phyloP scores from a whole-genome alignment of 2,329 filamentous ascomycete species.

The Botryotinia calthae region DNA sequence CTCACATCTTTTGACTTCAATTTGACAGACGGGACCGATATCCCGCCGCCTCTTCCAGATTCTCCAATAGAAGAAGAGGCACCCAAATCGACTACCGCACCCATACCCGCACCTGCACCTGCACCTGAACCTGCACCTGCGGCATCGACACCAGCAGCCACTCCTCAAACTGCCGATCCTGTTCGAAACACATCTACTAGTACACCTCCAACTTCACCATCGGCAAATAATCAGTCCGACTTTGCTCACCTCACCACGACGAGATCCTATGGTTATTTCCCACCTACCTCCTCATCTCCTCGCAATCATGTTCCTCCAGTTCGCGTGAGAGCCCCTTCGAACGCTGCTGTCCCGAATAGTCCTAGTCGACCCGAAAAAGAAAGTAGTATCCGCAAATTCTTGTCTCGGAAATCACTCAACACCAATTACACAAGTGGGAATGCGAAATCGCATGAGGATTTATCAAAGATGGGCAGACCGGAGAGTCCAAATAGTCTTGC shows the following conservation, averaged over 20 bases:
- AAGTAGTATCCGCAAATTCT: constrained; percentile 41
- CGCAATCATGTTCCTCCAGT: constrained; percentile 3
- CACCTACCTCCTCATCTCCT: neutral
- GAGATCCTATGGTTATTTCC: constrained; percentile 13
- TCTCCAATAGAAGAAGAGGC: constrained; percentile 36
- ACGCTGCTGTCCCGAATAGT: constrained; percentile 27
- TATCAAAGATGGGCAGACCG: constrained; percentile 31
- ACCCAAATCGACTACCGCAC: constrained; percentile 23
- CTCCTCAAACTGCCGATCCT: neutral
- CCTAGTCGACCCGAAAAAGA: constrained; percentile 31
- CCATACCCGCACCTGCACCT: constrained; percentile 15
- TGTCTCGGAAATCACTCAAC: constrained; percentile 40
- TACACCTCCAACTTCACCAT: constrained; percentile 6
- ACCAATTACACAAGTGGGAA: constrained; percentile 36
- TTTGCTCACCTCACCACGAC: neutral
- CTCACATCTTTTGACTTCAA: constrained; percentile 37
- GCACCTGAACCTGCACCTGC: constrained; percentile 12
- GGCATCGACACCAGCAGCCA: neutral
- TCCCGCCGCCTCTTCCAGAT: constrained; percentile 39
- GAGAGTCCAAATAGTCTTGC: constrained; percentile 35
- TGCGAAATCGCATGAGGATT: constrained; percentile 34
- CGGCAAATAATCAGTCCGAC: constrained; percentile 13
- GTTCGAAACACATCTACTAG: neutral
- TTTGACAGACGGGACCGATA: constrained; percentile 40
- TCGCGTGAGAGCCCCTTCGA: constrained; percentile 3